Conservation (phyloP, 345 rosid genomes). For the Gossypium stocksii region DNA sequence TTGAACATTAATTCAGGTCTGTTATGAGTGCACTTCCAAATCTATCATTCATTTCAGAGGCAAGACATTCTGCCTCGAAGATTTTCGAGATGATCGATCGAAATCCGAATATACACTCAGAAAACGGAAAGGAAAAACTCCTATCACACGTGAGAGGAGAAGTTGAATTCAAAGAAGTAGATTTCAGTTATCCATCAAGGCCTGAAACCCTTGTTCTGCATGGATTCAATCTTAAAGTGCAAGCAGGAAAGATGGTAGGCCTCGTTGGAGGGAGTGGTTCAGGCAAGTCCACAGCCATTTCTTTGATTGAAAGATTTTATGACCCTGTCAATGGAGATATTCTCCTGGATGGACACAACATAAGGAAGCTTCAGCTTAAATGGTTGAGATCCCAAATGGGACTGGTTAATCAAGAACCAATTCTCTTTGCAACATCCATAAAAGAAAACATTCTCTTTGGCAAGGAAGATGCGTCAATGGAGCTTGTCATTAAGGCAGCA, state of each 20-base stretch:
- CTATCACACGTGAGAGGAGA: slow-evolving; percentile 40
- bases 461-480: slow-evolving; percentile 44
- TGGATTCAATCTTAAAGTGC: slow-evolving; percentile 40
- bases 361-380: slow-evolving; percentile 38
- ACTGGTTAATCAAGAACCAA: slow-evolving; percentile 51
- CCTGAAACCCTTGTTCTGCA: slow-evolving; percentile 33
- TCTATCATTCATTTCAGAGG: slow-evolving; percentile 36
- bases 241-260: slow-evolving; percentile 41
- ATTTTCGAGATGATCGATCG: slow-evolving; percentile 41
- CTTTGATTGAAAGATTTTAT: slow-evolving; percentile 54
- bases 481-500: slow-evolving; percentile 35
- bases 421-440: slow-evolving; percentile 49
- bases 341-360: slow-evolving; percentile 37
- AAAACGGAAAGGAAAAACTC: slow-evolving; percentile 31
- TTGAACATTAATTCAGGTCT: slow-evolving; percentile 22
- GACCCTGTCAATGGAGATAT: slow-evolving; percentile 39
- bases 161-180: slow-evolving; percentile 39
- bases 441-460: slow-evolving; percentile 57
- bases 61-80: slow-evolving; percentile 31
- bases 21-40: slow-evolving; percentile 44
- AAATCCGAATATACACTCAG: slow-evolving; percentile 33
- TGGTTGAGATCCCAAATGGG: slow-evolving; percentile 58
- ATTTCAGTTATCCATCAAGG: slow-evolving; percentile 49
- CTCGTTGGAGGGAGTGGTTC: slow-evolving; percentile 61
- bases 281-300: slow-evolving; percentile 50